Evolutionary conservation across 73 alveolate genomes (phyloP).

Genomic region (Halteria grandinella): DNA sequence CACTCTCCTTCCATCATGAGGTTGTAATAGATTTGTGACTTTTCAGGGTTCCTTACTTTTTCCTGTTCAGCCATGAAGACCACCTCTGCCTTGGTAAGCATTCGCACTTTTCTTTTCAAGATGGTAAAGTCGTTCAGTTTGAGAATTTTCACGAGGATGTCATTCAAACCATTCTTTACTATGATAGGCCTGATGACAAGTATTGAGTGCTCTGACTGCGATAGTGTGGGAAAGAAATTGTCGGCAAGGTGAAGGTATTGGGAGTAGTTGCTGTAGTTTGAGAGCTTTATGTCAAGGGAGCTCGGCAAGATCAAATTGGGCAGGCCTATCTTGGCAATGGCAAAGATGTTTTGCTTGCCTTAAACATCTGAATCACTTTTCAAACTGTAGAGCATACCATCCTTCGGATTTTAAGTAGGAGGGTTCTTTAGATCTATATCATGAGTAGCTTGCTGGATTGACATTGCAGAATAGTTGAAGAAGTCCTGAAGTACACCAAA

Average conservation of each 20-base stretch:
- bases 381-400: not conserved
- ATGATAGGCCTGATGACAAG: constrained; percentile 54
- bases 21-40: constrained; percentile 19
- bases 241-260: constrained; percentile 19
- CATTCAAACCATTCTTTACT: constrained; percentile 56
- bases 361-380: not conserved
- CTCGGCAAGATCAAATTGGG: constrained; percentile 23
- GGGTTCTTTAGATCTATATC: not conserved
- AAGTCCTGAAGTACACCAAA: constrained; percentile 48
- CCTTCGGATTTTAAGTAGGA: not conserved
- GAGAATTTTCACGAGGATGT: constrained; percentile 22
- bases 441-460: not conserved
- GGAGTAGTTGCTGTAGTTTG: constrained; percentile 12
- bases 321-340: constrained; percentile 53
- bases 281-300: constrained; percentile 36
- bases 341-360: constrained; percentile 15
- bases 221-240: constrained; percentile 34
- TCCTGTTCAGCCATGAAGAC: constrained; percentile 37
- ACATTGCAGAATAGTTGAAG: constrained; percentile 27
- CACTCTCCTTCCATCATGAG: constrained; percentile 51
- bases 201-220: constrained; percentile 26
- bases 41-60: not conserved
- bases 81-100: constrained; percentile 43
- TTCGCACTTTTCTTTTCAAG: constrained; percentile 39
- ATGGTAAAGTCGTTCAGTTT: constrained; percentile 49